phyloP scores from a whole-genome alignment of 352 stramenopile species.

The Thalassiosira livingstoniorum region DNA sequence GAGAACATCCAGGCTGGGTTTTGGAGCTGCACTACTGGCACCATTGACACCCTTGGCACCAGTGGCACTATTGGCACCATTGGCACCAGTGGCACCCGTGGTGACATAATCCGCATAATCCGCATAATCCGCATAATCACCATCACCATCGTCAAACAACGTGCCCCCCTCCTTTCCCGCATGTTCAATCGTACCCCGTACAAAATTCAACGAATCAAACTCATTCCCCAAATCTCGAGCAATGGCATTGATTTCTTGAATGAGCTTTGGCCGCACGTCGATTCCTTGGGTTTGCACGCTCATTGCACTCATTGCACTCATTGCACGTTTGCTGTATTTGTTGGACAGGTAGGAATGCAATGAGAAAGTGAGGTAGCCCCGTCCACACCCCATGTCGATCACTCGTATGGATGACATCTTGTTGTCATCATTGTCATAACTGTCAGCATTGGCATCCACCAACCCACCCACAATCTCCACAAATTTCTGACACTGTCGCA shows the following conservation, averaged over 20 bases:
- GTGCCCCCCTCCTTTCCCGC: constrained; percentile 34
- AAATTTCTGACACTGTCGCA: constrained; percentile 85
- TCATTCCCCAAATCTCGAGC: constrained; percentile 61
- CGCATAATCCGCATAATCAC: no score
- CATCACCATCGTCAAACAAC: constrained; percentile 39
- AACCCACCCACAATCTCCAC: constrained; percentile 80
- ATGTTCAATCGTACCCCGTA: constrained; percentile 79
- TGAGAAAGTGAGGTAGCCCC: constrained; percentile 86
- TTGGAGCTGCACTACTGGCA: no score
- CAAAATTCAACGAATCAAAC: constrained; percentile 81
- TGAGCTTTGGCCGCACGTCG: constrained; percentile 80
- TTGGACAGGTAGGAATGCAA: constrained; percentile 78
- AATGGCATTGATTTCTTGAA: constrained; percentile 81
- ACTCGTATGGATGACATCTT: no score
- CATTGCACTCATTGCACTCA: background rate
- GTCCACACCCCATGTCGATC: constrained; percentile 85
- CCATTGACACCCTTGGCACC: no score
- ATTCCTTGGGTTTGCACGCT: constrained; percentile 72
- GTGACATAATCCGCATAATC: no score
- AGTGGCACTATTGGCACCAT: no score
- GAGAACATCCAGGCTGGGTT: constrained; percentile 69
- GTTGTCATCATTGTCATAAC: no score
- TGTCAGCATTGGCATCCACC: constrained; percentile 42
- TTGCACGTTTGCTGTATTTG: constrained; percentile 39
- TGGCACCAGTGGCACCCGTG: background rate